phyloP scores from a whole-genome alignment of 2,329 filamentous ascomycete species.

The Alternaria metachromatica region DNA sequence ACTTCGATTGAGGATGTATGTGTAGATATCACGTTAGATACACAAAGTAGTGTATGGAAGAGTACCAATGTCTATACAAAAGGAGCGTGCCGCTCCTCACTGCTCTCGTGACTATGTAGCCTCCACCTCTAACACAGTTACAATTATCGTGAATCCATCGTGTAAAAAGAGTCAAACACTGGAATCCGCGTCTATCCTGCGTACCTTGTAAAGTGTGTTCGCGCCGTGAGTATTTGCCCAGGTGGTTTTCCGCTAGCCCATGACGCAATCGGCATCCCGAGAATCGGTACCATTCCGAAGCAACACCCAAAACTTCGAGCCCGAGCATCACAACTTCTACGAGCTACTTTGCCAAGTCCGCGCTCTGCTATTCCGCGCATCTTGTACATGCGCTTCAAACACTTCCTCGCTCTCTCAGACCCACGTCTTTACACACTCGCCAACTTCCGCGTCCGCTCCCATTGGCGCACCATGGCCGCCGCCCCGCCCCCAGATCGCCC shows the following conservation, averaged over 20 bases:
- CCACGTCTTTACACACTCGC: slow-evolving; percentile 12
- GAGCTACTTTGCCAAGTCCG: neutral
- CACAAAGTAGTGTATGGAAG: rapidly evolving
- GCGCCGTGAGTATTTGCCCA: neutral
- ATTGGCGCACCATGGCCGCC: slow-evolving; percentile 39
- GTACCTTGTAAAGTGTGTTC: neutral
- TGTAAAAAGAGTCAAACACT: no score
- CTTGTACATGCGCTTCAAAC: slow-evolving; percentile 10
- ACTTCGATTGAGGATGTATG: neutral
- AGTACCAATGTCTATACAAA: neutral
- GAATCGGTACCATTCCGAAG: slow-evolving; percentile 10
- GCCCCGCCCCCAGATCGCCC: slow-evolving; percentile 40
- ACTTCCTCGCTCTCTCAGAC: slow-evolving; percentile 7
- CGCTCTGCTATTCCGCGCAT: neutral
- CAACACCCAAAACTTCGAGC: neutral
- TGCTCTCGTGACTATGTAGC: neutral
- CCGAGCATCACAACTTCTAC: neutral
- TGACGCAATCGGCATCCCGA: slow-evolving; percentile 13
- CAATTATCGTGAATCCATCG: neutral
- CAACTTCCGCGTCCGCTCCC: slow-evolving; percentile 25
- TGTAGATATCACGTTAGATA: neutral
- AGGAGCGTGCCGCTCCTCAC: neutral
- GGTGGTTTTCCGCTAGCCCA: neutral
- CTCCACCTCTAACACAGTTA: rapidly evolving
- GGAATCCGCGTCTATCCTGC: neutral